A percentile compares a stretch with the other conserved stretches of the same genome.
Conservation (phyloP, 176 grass and related monocot genomes). For the Aechmea fasciata region DNA sequence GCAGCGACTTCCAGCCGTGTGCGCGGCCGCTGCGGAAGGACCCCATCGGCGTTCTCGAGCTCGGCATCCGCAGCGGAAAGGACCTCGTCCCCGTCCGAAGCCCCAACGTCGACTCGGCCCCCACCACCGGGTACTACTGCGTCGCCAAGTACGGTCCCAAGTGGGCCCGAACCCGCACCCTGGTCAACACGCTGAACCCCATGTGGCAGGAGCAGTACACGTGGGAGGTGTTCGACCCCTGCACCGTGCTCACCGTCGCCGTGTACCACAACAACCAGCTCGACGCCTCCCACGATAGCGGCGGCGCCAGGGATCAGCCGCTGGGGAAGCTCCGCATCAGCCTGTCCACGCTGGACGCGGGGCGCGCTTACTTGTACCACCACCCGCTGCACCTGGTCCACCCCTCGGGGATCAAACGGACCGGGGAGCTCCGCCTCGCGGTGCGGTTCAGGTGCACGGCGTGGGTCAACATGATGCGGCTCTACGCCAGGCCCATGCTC, state of each 20-base stretch:
- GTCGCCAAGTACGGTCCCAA: slow-evolving; percentile 19
- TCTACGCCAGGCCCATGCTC: slow-evolving; percentile 15
- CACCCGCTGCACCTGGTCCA: background rate
- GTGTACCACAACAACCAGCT: slow-evolving; percentile 30
- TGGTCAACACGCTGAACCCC: slow-evolving; percentile 4
- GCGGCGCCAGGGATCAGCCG: background rate
- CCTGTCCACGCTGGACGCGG: slow-evolving; percentile 25
- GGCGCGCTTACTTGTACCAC: slow-evolving; percentile 11
- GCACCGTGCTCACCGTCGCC: slow-evolving; percentile 43
- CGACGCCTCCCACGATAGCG: background rate
- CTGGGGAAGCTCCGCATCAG: slow-evolving; percentile 30
- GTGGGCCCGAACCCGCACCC: slow-evolving; percentile 27
- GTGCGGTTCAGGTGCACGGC: slow-evolving; percentile 27
- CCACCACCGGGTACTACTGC: slow-evolving; percentile 7
- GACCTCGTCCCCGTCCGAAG: background rate
- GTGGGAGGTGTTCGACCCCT: slow-evolving; percentile 36
- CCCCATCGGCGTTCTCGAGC: slow-evolving; percentile 7
- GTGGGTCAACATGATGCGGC: slow-evolving; percentile 1
- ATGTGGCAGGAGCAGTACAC: slow-evolving; percentile 39
- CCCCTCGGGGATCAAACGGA: slow-evolving; percentile 5
- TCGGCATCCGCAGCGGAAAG: slow-evolving; percentile 13
- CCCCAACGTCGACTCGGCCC: background rate
- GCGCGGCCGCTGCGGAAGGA: background rate
- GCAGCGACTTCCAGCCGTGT: slow-evolving; percentile 32
- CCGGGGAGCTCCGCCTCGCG: slow-evolving; percentile 32